Percentiles rank a stretch among this genome's conserved stretches.
Evolutionary conservation across 495 filamentous ascomycete species (phyloP).

Genomic region (Sabuloglossum arenarium): DNA sequence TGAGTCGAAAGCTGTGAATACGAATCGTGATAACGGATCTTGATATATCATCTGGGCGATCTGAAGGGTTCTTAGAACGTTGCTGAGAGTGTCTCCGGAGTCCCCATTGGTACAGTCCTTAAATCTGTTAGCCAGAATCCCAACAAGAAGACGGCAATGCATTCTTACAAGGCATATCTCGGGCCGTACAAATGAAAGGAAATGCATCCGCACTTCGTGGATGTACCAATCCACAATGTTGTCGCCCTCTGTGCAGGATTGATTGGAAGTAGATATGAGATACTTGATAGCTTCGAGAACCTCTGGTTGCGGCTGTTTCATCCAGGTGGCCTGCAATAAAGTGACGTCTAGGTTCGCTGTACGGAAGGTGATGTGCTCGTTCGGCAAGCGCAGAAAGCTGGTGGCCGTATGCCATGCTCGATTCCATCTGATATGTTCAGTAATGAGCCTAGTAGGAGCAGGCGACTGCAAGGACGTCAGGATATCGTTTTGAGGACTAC

Average conservation of each 20-base stretch:
- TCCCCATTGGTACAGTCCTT: conserved; percentile 17
- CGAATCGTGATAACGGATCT: conserved; percentile 15
- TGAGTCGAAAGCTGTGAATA: conserved; percentile 10
- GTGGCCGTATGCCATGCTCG: conserved; percentile 50
- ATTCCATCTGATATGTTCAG: conserved; percentile 40
- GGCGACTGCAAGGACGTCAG: conserved; percentile 7
- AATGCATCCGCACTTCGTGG: conserved; percentile 31
- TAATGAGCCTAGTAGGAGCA: conserved; percentile 6
- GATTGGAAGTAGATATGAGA: not conserved
- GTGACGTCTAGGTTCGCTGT: conserved; percentile 9
- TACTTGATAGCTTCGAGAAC: conserved; percentile 7
- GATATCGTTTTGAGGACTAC: conserved; percentile 8
- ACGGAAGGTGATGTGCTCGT: not conserved
- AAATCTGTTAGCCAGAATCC: conserved; percentile 5
- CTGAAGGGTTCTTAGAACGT: conserved; percentile 23
- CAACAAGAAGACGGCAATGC: not conserved
- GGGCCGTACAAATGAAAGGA: conserved; percentile 21
- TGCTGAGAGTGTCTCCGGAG: conserved; percentile 17
- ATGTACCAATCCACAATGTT: conserved; percentile 30
- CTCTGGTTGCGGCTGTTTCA: conserved; percentile 5
- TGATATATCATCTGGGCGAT: conserved; percentile 26
- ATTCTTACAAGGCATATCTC: conserved; percentile 20
- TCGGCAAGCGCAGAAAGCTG: conserved; percentile 35
- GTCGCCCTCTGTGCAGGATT: conserved; percentile 6
- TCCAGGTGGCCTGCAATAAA: conserved; percentile 9